Conservation (phyloP, 768 basidiomycete species). For the Lentinula sp. region DNA sequence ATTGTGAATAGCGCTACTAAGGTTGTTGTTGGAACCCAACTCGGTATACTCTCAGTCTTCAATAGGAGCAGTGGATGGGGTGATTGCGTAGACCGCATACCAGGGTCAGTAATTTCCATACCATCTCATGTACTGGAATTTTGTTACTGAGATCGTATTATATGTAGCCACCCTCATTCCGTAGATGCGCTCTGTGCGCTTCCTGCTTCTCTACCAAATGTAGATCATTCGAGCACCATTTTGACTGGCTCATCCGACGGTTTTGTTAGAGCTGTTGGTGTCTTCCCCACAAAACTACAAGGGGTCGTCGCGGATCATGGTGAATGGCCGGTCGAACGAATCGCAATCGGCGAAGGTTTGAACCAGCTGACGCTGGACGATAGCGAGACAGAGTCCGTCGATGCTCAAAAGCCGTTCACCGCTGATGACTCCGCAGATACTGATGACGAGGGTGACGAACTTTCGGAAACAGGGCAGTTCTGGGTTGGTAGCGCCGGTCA, state of each 20-base stretch:
- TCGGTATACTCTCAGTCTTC: slow-evolving; percentile 87
- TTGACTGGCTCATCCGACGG: slow-evolving; percentile 93
- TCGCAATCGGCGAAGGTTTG: slow-evolving; percentile 50
- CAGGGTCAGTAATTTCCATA: slow-evolving; percentile 45
- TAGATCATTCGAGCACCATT: slow-evolving; percentile 62
- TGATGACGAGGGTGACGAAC: slow-evolving; percentile 2
- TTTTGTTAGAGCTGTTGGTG: slow-evolving; percentile 77
- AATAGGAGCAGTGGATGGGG: slow-evolving; percentile 84
- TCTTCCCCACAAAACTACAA: slow-evolving; percentile 84
- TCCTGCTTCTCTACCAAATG: slow-evolving; percentile 53
- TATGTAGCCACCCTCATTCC: slow-evolving; percentile 80
- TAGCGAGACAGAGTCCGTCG: slow-evolving; percentile 7
- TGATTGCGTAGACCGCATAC: slow-evolving; percentile 87
- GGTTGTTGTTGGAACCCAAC: slow-evolving; percentile 81
- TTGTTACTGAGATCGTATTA: not conserved
- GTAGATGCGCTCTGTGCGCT: slow-evolving; percentile 81
- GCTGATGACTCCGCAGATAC: slow-evolving; percentile 6
- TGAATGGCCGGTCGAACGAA: slow-evolving; percentile 86
- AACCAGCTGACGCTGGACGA: slow-evolving; percentile 25
- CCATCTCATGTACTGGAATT: not conserved
- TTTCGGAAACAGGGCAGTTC: slow-evolving; percentile 31
- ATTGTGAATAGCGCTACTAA: slow-evolving; percentile 55
- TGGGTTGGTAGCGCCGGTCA: slow-evolving; percentile 95
- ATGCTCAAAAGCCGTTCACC: slow-evolving; percentile 8
- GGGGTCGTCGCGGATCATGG: slow-evolving; percentile 91